phyloP scores from a whole-genome alignment of 768 basidiomycete genomes.

The Tylopilus felleus region DNA sequence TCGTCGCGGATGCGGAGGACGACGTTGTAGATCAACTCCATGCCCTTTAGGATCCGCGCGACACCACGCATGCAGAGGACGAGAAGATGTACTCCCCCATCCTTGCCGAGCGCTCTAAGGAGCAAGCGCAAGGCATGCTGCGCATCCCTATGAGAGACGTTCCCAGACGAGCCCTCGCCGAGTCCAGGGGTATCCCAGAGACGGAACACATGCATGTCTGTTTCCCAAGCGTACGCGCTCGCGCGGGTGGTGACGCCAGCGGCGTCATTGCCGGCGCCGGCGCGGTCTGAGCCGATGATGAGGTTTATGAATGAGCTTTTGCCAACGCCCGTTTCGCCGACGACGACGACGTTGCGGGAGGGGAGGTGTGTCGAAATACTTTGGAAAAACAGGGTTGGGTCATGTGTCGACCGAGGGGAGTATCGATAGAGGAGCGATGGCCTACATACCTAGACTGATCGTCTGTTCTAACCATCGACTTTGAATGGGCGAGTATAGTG shows the following conservation, averaged over 20 bases:
- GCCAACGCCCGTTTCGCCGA: conserved; percentile 25
- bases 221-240: conserved; percentile 16
- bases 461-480: conserved; percentile 8
- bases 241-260: conserved; percentile 20
- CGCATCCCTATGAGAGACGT: conserved; percentile 20
- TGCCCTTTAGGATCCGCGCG: conserved; percentile 16
- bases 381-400: too few species aligned
- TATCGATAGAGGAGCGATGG: too few species aligned
- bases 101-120: conserved; percentile 17
- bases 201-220: conserved; percentile 14
- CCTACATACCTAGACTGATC: conserved; percentile 8
- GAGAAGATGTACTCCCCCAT: conserved; percentile 26
- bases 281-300: conserved; percentile 13
- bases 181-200: conserved; percentile 27
- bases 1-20: conserved; percentile 21
- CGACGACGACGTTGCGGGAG: conserved; percentile 21
- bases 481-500: background rate
- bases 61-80: conserved; percentile 25
- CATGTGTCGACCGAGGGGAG: too few species aligned
- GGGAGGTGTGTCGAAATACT: too few species aligned
- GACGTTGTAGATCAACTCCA: conserved; percentile 18
- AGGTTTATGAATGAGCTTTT: conserved; percentile 29
- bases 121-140: conserved; percentile 19
- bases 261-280: conserved; percentile 21
- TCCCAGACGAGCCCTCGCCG: conserved; percentile 21